phyloP scores from a whole-genome alignment of 331 rosid species.

The Dryas integrifolia region DNA sequence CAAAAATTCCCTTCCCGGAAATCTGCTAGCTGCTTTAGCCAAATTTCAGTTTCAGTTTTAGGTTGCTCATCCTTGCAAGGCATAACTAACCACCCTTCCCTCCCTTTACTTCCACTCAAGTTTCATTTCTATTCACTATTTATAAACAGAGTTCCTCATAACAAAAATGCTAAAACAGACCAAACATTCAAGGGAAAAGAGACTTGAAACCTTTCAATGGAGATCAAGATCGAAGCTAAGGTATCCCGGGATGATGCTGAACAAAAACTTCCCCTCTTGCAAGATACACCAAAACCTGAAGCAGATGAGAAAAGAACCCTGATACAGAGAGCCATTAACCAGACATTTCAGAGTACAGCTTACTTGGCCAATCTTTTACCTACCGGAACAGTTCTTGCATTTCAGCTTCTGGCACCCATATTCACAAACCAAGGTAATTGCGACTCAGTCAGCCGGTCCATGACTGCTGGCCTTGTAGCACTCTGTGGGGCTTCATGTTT shows the following conservation, averaged over 20 bases:
- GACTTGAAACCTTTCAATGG: conserved; percentile 38
- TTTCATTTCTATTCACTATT: conserved; percentile 4
- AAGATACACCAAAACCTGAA: conserved; percentile 35
- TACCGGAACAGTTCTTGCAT: conserved; percentile 81
- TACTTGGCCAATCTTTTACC: conserved; percentile 89
- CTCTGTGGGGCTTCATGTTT: conserved; percentile 64
- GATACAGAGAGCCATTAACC: conserved; percentile 69
- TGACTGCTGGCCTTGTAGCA: conserved; percentile 60
- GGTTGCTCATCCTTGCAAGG: conserved; percentile 54
- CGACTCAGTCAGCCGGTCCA: conserved; percentile 50
- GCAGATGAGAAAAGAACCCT: conserved; percentile 40
- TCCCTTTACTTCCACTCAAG: conserved; percentile 31
- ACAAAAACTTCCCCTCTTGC: conserved; percentile 51
- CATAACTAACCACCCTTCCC: conserved; percentile 20
- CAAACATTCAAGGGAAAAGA: conserved; percentile 17
- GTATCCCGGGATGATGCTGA: conserved; percentile 32
- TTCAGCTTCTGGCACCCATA: conserved; percentile 77
- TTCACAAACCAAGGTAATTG: conserved; percentile 69
- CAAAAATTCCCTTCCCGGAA: not conserved
- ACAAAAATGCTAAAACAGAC: conserved; percentile 10
- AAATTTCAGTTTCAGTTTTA: conserved; percentile 21
- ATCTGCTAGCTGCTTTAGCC: conserved; percentile 27
- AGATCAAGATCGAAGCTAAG: conserved; percentile 36
- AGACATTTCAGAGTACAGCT: conserved; percentile 77
- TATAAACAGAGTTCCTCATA: conserved; percentile 18